These are phyloP conservation scores for Rubia tinctorum DNA, from an alignment of 305 asterid species.

Conservation along the genomic window DNA sequence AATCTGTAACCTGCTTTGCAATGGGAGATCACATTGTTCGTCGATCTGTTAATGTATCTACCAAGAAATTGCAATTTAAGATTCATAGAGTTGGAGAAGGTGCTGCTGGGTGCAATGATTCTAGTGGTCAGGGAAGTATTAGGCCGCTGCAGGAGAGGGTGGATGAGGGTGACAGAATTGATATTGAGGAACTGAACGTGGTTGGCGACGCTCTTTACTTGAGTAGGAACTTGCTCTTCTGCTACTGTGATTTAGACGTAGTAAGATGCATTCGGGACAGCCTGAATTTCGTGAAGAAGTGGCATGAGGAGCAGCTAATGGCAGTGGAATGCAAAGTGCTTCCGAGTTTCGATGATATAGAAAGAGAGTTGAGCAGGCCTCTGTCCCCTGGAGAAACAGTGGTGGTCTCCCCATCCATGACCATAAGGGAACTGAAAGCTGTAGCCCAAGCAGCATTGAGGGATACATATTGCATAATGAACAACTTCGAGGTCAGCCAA, in stretches of 20 bases:
- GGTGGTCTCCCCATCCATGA: conserved; percentile 40
- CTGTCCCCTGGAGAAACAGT: conserved; percentile 66
- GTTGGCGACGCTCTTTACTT: conserved; percentile 46
- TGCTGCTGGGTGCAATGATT: background rate
- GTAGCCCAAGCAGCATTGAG: conserved; percentile 60
- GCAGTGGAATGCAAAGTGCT: conserved; percentile 50
- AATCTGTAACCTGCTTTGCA: conserved; percentile 39
- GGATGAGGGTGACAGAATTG: conserved; percentile 31
- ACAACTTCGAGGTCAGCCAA: conserved; percentile 54
- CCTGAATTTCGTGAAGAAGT: conserved; percentile 51
- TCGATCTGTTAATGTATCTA: conserved; percentile 29
- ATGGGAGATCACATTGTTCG: conserved; percentile 34
- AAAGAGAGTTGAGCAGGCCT: conserved; percentile 43
- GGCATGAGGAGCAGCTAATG: conserved; percentile 38
- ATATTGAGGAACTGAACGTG: conserved; percentile 16
- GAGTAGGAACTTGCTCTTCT: conserved; percentile 42
- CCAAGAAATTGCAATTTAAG: conserved; percentile 33
- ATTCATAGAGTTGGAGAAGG: conserved; percentile 21
- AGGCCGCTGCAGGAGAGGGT: no score
- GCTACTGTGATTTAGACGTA: conserved; percentile 29
- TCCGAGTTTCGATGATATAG: conserved; percentile 76
- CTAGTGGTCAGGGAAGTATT: no score
- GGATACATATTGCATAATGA: conserved; percentile 69
- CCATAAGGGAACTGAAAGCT: conserved; percentile 45
- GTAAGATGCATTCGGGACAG: conserved; percentile 33